Evolutionary conservation across 441 rosid genomes (phyloP).

Genomic region (Mallotus repandus): DNA sequence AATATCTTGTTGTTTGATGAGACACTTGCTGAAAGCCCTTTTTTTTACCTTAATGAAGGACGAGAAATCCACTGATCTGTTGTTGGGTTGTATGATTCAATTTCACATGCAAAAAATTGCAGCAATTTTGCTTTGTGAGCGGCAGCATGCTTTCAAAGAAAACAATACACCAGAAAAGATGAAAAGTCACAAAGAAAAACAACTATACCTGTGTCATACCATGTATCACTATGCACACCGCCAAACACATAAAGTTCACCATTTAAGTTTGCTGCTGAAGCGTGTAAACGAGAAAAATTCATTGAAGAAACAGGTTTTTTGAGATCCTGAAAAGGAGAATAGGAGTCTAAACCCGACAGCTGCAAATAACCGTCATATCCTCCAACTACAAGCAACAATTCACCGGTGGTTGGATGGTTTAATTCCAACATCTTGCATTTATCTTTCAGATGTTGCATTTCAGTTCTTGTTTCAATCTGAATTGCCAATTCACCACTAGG

Average conservation of each 20-base stretch:
- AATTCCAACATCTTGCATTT: conserved; percentile 46
- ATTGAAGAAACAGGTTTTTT: conserved; percentile 49
- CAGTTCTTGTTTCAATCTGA: conserved; percentile 57
- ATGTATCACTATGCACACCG: conserved; percentile 51
- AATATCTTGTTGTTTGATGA: conserved; percentile 50
- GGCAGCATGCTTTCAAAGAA: neutral
- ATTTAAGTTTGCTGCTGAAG: conserved; percentile 55
- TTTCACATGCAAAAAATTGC: conserved; percentile 36
- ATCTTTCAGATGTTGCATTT: conserved; percentile 52
- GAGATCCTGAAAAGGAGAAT: conserved; percentile 58
- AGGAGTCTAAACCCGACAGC: conserved; percentile 53
- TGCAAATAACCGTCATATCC: conserved; percentile 59
- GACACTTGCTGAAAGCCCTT: conserved; percentile 69
- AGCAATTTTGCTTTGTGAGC: conserved; percentile 15
- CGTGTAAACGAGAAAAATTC: conserved; percentile 56
- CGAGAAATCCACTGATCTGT: conserved; percentile 56
- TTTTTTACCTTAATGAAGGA: conserved; percentile 46
- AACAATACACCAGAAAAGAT: no score
- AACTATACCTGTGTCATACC: conserved; percentile 56
- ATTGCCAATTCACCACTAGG: neutral
- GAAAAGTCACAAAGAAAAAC: conserved; percentile 1
- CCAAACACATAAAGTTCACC: conserved; percentile 66
- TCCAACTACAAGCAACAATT: conserved; percentile 59
- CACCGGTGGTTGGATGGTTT: conserved; percentile 40
- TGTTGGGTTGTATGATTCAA: conserved; percentile 58